Base-by-base conservation (phyloP, 805 yeast species). In the Saitoella complicata region DNA sequence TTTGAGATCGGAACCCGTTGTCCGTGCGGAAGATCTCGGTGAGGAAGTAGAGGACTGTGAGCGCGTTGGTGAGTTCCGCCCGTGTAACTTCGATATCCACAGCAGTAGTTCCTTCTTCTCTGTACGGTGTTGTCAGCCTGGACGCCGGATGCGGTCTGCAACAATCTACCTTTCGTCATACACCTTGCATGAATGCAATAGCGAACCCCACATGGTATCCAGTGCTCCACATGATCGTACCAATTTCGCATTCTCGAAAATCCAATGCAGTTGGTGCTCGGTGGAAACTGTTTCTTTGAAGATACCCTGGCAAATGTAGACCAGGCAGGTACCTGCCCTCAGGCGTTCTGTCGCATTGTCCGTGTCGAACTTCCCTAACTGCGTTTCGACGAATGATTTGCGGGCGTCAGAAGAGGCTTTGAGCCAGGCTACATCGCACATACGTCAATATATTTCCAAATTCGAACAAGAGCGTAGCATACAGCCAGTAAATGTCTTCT, bases 281-380 rank as follows among this genome's bases (percentile, higher is more conserved):
- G 40, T 38, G 7, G 49, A 39, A 2, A 12, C 33, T 4, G 51
- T n/a, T 33, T 44, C 47, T 30, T 37, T 42, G 32, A 40, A 46
- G 8, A 33, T 7, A 32, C 48, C 48, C 21, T 45, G 36, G 8
- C 9, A 13, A 31, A 36, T 37, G 30, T 37, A 8, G 12, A 10
- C 30, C 9, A 12, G 35, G 7, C 13, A 13, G n/a, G 29, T 41
- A 8, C 9, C 13, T 41, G 9, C n/a, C 10, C 9, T n/a, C 8
- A 12, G n/a, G 11, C 10, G 31, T 11, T 10, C 8, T 3, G 33
- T n/a, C 36, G 51, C 51, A 9, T 30, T 42, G 5, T 44, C 45
- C n/a, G 47, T 34, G 34, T 49, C 44, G 34, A 35, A 49, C 12
- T 47, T 29, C 9, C 43, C 42, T 32, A 45, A 32, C 13, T 47